A percentile compares a stretch with the other conserved stretches of the same genome.
These are phyloP conservation scores for Ceratobasidium sp. DNA, from an alignment of 1,284 basidiomycete species.

Conservation along the genomic window DNA sequence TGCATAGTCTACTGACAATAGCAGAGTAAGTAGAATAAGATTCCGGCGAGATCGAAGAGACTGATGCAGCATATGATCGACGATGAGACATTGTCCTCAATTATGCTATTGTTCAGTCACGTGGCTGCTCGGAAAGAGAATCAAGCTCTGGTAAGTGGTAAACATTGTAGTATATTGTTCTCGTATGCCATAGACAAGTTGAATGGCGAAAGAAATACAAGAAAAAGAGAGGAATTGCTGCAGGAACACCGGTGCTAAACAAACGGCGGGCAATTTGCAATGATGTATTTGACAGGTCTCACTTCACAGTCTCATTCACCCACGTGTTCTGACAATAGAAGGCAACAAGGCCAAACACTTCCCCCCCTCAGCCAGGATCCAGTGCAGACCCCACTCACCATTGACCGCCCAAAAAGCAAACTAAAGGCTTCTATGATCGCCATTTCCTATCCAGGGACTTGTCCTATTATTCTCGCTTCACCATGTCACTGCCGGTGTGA, in stretches of 20 bases:
- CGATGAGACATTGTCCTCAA: neutral
- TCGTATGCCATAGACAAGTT: no score
- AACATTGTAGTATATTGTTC: no score
- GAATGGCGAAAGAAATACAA: neutral
- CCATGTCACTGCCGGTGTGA: slow-evolving; percentile 35
- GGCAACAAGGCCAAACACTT: slow-evolving; percentile 25
- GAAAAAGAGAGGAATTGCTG: neutral
- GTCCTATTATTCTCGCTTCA: slow-evolving; percentile 42
- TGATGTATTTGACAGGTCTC: no score
- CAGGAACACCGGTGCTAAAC: neutral
- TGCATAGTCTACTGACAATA: slow-evolving; percentile 8
- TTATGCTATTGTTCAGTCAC: slow-evolving; percentile 39
- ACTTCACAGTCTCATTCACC: slow-evolving; percentile 35
- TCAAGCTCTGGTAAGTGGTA: no score
- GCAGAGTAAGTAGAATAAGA: neutral
- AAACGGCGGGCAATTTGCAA: slow-evolving; percentile 40
- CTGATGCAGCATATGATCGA: slow-evolving; percentile 30
- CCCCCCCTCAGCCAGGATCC: slow-evolving; percentile 30
- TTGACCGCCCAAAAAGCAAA: slow-evolving; percentile 34
- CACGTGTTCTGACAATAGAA: slow-evolving; percentile 3
- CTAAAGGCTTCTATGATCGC: slow-evolving; percentile 36
- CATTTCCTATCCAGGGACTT: slow-evolving; percentile 29
- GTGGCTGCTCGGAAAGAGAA: neutral
- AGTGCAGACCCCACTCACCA: slow-evolving; percentile 5
- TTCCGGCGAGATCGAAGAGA: slow-evolving; percentile 8